Evolutionary conservation across 2,329 filamentous ascomycete genomes (phyloP).

Genomic region (Raffaelea ambrosiae): DNA sequence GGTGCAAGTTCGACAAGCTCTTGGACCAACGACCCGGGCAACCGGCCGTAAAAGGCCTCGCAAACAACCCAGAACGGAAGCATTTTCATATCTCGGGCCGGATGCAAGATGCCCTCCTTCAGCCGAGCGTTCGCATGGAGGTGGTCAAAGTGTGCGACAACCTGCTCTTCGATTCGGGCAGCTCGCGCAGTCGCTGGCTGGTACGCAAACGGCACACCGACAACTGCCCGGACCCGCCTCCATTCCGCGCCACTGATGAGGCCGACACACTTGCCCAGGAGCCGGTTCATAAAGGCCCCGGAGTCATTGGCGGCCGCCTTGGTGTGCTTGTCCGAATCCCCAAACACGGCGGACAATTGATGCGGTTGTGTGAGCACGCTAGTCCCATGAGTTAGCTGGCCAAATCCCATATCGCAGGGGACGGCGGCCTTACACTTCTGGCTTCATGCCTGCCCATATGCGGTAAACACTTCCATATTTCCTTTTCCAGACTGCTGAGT

Average conservation of each 20-base stretch:
- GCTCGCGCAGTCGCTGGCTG: background rate
- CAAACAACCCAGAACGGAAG: constrained; percentile 30
- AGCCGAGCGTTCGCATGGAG: background rate
- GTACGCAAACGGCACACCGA: constrained; percentile 13
- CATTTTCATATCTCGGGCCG: constrained; percentile 15
- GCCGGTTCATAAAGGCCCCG: constrained; percentile 26
- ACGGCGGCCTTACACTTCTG: constrained; percentile 26
- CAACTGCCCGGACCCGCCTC: constrained; percentile 15
- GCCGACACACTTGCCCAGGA: constrained; percentile 34
- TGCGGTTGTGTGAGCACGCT: constrained; percentile 27
- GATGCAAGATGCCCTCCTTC: constrained; percentile 9
- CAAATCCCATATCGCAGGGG: background rate
- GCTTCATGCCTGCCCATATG: constrained; percentile 26
- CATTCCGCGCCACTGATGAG: constrained; percentile 26
- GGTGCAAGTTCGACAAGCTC: constrained; percentile 17
- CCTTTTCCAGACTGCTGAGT: constrained; percentile 22
- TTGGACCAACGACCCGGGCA: constrained; percentile 15
- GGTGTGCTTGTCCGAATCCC: constrained; percentile 32
- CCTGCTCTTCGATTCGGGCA: background rate
- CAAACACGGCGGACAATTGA: constrained; percentile 27
- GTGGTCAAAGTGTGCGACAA: background rate
- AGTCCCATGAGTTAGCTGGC: background rate
- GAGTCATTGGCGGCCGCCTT: constrained; percentile 33
- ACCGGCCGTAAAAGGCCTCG: constrained; percentile 26
- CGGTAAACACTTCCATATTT: constrained; percentile 27